These are phyloP conservation scores for Penicillium bialowiezense DNA, from an alignment of 495 filamentous ascomycete genomes.

Conservation along the genomic window DNA sequence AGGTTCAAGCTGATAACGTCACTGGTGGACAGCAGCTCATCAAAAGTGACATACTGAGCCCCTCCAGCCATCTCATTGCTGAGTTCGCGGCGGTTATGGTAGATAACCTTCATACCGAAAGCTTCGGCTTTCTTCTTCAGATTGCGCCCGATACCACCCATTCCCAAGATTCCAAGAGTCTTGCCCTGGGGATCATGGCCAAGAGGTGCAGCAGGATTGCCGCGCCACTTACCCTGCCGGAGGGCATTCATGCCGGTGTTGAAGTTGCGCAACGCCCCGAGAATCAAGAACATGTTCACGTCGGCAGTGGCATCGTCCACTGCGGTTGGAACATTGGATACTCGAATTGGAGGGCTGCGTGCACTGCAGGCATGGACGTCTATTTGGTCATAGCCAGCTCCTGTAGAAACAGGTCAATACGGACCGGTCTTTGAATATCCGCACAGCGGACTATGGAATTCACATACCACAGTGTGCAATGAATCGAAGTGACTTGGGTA, in stretches of 20 bases:
- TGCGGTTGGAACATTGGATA: constrained; percentile 78
- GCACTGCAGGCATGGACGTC: constrained; percentile 67
- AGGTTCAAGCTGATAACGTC: constrained; percentile 78
- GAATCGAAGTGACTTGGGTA: constrained; percentile 54
- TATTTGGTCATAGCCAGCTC: constrained; percentile 81
- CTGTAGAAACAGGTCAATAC: constrained; percentile 22
- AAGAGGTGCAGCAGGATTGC: constrained; percentile 42
- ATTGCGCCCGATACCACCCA: constrained; percentile 80
- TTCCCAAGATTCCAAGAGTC: constrained; percentile 72
- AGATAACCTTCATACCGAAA: constrained; percentile 66
- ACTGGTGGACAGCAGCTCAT: constrained; percentile 60
- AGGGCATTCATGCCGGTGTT: constrained; percentile 60
- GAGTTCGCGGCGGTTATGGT: constrained; percentile 61
- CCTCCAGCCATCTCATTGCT: constrained; percentile 54
- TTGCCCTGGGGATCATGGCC: constrained; percentile 66
- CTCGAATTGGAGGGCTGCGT: constrained; percentile 53
- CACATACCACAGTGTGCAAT: constrained; percentile 54
- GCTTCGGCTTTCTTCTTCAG: constrained; percentile 53
- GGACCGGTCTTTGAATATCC: not conserved
- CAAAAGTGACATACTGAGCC: constrained; percentile 66
- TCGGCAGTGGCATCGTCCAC: constrained; percentile 83
- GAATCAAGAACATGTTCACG: constrained; percentile 69
- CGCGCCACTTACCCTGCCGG: constrained; percentile 57
- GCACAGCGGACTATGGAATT: no score
- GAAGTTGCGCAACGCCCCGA: constrained; percentile 73